phyloP scores from a whole-genome alignment of 495 filamentous ascomycete genomes.

The Neurospora sp. region DNA sequence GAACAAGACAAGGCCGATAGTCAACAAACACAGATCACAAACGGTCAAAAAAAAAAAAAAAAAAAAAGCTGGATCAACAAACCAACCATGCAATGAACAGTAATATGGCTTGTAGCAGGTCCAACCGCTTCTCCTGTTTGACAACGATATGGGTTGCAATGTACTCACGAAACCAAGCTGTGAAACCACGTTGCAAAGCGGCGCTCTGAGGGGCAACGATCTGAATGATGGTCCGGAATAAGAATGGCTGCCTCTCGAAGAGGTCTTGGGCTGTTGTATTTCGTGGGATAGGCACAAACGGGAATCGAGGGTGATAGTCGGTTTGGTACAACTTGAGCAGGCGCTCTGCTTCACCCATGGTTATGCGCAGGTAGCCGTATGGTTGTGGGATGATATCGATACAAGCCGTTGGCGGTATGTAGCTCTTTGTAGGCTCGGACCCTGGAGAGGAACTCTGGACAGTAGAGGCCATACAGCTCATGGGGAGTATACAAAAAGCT shows the following conservation, averaged over 20 bases:
- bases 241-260: slow-evolving; percentile 9
- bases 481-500: not conserved
- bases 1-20: not conserved
- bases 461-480: not conserved
- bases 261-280: slow-evolving; percentile 7
- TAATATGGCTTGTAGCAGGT: slow-evolving; percentile 17
- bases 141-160: slow-evolving; percentile 14
- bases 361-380: slow-evolving; percentile 4
- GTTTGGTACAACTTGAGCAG: slow-evolving; percentile 12
- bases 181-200: slow-evolving; percentile 6
- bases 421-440: not conserved
- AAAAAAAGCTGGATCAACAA: no score
- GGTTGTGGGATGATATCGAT: slow-evolving; percentile 12
- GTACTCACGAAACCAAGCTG: slow-evolving; percentile 7
- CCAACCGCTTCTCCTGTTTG: slow-evolving; percentile 15
- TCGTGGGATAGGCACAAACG: slow-evolving; percentile 14
- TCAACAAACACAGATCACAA: not conserved
- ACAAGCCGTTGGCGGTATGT: not conserved
- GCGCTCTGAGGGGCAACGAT: slow-evolving; percentile 11
- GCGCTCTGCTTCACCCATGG: slow-evolving; percentile 6
- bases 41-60: no score
- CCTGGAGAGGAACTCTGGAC: not conserved
- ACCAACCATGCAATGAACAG: slow-evolving; percentile 17
- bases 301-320: slow-evolving; percentile 12
- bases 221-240: slow-evolving; percentile 16